phyloP scores from a whole-genome alignment of 2,329 filamentous ascomycete genomes.

The Diaporthe sp. region DNA sequence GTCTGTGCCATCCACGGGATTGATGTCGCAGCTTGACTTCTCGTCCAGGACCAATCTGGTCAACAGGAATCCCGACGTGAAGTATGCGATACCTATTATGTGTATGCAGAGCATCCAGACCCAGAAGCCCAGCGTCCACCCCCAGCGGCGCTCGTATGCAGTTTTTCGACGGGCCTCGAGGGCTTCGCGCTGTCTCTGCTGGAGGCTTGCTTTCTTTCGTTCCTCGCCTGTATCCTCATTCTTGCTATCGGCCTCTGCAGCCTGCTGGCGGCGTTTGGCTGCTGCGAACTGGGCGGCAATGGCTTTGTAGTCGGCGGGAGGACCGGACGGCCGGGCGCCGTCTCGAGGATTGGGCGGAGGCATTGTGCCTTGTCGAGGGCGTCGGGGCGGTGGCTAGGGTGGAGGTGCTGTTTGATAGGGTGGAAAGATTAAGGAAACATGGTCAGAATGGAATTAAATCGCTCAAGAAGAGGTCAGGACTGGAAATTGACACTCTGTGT shows the following conservation, averaged over 20 bases:
- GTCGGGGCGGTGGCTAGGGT: background rate
- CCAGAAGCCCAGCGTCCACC: constrained; percentile 77
- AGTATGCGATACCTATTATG: constrained; percentile 85
- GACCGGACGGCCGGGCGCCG: constrained; percentile 42
- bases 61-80: constrained; percentile 94
- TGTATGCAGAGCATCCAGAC: constrained; percentile 80
- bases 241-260: constrained; percentile 52
- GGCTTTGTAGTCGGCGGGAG: constrained; percentile 61
- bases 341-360: constrained; percentile 43
- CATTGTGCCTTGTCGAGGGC: constrained; percentile 42
- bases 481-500: constrained; percentile 28
- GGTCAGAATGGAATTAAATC: constrained; percentile 30
- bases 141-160: constrained; percentile 65
- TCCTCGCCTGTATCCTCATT: constrained; percentile 39
- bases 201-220: constrained; percentile 51
- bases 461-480: constrained; percentile 28
- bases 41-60: constrained; percentile 85
- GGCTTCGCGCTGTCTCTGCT: constrained; percentile 59
- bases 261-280: constrained; percentile 63
- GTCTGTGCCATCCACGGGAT: constrained; percentile 65
- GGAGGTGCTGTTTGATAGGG: background rate
- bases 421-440: constrained; percentile 34
- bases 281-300: constrained; percentile 67
- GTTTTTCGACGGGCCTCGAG: constrained; percentile 62
- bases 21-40: constrained; percentile 75